Percentiles rank a stretch among this genome's conserved stretches.
Evolutionary conservation across 108 stramenopile genomes (phyloP).

Genomic region (Cafeteria roenbergensis): DNA sequence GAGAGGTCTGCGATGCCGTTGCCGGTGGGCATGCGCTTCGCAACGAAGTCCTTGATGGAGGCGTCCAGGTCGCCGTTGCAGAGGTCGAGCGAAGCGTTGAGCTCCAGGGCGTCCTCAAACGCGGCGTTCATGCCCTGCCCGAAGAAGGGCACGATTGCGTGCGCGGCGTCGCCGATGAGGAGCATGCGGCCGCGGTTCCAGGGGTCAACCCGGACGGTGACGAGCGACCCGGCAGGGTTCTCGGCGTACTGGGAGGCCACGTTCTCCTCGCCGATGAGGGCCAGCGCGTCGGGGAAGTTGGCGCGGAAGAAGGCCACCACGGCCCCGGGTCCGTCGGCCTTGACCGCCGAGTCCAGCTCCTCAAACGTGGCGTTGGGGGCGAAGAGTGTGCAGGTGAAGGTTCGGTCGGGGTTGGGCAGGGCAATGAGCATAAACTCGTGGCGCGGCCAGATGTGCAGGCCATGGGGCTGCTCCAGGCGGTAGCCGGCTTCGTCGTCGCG

Average conservation of each 20-base stretch:
- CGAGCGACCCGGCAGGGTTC: slow-evolving; percentile 43
- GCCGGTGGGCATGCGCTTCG: slow-evolving; percentile 9
- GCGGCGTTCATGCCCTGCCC: slow-evolving; percentile 75
- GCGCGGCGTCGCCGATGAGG: slow-evolving; percentile 66
- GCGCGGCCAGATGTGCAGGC: slow-evolving; percentile 33
- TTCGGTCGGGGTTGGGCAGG: slow-evolving; percentile 25
- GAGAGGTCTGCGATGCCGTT: slow-evolving; percentile 23
- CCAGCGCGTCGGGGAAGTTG: slow-evolving; percentile 44
- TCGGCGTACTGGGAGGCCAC: slow-evolving; percentile 56
- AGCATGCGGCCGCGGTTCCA: slow-evolving; percentile 38
- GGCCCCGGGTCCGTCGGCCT: not conserved
- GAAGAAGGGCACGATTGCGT: slow-evolving; percentile 69
- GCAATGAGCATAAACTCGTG: slow-evolving; percentile 33
- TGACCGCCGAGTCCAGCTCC: slow-evolving; percentile 10
- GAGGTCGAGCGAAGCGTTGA: slow-evolving; percentile 18
- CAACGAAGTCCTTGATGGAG: not conserved
- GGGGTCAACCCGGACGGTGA: slow-evolving; percentile 45
- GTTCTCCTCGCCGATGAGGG: slow-evolving; percentile 31
- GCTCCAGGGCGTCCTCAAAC: slow-evolving; percentile 59
- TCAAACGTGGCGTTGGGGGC: slow-evolving; percentile 12
- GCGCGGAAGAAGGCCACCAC: slow-evolving; percentile 38
- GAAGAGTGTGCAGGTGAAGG: slow-evolving; percentile 32
- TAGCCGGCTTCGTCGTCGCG: not conserved
- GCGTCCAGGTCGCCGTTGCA: not conserved
- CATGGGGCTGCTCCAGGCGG: slow-evolving; percentile 4